These are phyloP conservation scores for Rhinocladiella similis DNA, from an alignment of 2,329 filamentous ascomycete genomes.

Conservation along the genomic window DNA sequence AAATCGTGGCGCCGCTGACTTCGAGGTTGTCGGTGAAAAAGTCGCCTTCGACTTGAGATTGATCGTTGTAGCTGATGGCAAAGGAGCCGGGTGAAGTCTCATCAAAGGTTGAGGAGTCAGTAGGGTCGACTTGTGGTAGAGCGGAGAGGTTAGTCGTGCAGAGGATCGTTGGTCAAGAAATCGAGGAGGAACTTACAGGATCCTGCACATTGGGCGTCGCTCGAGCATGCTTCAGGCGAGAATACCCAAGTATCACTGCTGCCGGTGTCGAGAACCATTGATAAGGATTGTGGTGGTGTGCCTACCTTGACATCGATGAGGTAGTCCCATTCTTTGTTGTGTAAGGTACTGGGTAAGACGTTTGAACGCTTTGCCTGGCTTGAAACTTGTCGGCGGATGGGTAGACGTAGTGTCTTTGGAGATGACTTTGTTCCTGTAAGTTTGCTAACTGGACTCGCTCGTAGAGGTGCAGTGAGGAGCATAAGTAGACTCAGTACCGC, in stretches of 20 bases:
- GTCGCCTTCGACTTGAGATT: background rate
- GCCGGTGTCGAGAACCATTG: constrained; percentile 64
- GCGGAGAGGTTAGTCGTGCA: background rate
- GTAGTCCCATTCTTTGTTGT: constrained; percentile 40
- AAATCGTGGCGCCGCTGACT: background rate
- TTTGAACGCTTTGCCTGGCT: background rate
- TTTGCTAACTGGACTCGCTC: background rate
- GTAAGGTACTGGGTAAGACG: background rate
- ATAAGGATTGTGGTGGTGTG: constrained; percentile 58
- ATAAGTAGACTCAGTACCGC: no score
- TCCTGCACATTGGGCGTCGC: background rate
- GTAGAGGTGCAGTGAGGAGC: no score
- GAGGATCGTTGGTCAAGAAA: no score
- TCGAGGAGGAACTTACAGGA: background rate
- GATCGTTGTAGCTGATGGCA: background rate
- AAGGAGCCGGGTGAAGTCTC: background rate
- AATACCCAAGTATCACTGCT: constrained; percentile 64
- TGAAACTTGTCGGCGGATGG: background rate
- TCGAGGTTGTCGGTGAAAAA: background rate
- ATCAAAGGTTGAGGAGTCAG: background rate
- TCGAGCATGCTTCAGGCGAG: background rate
- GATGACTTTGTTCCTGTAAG: constrained; percentile 3
- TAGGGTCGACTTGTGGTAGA: background rate
- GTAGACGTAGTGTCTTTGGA: background rate
- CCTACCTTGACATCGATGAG: constrained; percentile 62